Conservation (phyloP, 805 yeast species). For the Nakazawaea molendinolei region DNA sequence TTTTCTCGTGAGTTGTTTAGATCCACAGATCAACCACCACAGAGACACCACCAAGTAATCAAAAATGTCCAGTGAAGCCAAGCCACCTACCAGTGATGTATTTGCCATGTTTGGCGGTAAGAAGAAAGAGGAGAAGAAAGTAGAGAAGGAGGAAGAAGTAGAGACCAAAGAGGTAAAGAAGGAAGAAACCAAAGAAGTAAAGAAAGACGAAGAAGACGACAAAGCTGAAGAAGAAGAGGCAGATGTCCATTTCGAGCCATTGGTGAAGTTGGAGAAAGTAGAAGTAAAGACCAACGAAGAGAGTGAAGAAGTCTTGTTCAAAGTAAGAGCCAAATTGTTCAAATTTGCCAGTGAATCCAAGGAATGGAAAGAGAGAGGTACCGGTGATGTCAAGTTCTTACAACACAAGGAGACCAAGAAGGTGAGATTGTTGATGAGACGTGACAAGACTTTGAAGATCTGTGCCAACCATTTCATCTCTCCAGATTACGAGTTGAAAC, state of each 20-base stretch:
- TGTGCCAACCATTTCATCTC: conserved; percentile 94
- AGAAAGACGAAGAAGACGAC: conserved; percentile 34
- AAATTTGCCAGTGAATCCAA: conserved; percentile 72
- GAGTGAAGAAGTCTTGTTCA: conserved; percentile 73
- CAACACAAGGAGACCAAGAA: conserved; percentile 78
- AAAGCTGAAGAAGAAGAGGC: conserved; percentile 64
- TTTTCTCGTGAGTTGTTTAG: too few relatives aligned
- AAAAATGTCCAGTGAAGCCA: too few relatives aligned
- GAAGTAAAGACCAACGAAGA: conserved; percentile 96
- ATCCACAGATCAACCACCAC: too few relatives aligned
- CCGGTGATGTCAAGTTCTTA: conserved; percentile 95
- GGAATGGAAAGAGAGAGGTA: conserved; percentile 99
- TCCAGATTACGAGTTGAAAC: conserved; percentile 75
- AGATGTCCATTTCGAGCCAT: conserved; percentile 93
- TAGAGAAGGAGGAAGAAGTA: conserved; percentile 27
- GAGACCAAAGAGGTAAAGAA: conserved; percentile 30
- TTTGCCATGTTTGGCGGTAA: conserved; percentile 95
- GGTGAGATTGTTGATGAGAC: conserved; percentile 94
- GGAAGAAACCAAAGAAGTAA: conserved; percentile 26
- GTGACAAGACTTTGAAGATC: conserved; percentile 96
- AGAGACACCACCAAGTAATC: too few relatives aligned
- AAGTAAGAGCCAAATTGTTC: conserved; percentile 92
- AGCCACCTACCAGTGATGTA: conserved; percentile 73
- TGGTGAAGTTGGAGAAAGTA: conserved; percentile 90
- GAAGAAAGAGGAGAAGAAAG: conserved; percentile 55